Percentiles rank a stretch among this genome's conserved stretches.
Evolutionary conservation across 805 yeast genomes (phyloP).

Genomic region (Metschnikowia matae): DNA sequence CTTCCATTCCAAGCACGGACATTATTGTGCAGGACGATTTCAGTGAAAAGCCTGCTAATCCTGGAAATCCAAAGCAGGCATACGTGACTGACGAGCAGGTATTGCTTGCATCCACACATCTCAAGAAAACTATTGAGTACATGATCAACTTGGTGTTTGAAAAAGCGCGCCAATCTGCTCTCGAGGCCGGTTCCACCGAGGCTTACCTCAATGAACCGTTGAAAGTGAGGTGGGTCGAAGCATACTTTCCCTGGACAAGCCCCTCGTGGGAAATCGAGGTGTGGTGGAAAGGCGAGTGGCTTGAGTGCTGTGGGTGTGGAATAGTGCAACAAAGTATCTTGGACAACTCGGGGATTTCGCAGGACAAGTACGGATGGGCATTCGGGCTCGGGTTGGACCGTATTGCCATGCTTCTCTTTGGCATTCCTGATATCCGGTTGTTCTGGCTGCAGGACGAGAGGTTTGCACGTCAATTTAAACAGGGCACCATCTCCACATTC

Average conservation of each 20-base stretch:
- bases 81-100: constrained; percentile 70
- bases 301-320: constrained; percentile 96
- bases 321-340: constrained; percentile 77
- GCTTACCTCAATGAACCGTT: constrained; percentile 69
- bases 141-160: constrained; percentile 80
- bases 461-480: constrained; percentile 66
- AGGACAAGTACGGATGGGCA: constrained; percentile 86
- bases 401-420: constrained; percentile 92
- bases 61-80: constrained; percentile 74
- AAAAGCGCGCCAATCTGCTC: constrained; percentile 60
- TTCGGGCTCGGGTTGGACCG: constrained; percentile 95
- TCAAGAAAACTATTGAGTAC: constrained; percentile 82
- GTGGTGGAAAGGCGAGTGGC: constrained; percentile 98
- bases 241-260: constrained; percentile 96
- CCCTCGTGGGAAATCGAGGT: constrained; percentile 99
- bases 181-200: constrained; percentile 52
- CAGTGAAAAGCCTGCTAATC: constrained; percentile 43
- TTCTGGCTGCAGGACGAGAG: constrained; percentile 87
- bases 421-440: constrained; percentile 89
- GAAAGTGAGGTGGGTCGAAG: constrained; percentile 90
- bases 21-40: constrained; percentile 74
- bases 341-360: constrained; percentile 59
- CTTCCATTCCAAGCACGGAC: constrained; percentile 58
- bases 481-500: constrained; percentile 65
- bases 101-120: constrained; percentile 64